These are phyloP conservation scores for Rossbeevera mucosa DNA, from an alignment of 768 basidiomycete genomes.

Conservation along the genomic window DNA sequence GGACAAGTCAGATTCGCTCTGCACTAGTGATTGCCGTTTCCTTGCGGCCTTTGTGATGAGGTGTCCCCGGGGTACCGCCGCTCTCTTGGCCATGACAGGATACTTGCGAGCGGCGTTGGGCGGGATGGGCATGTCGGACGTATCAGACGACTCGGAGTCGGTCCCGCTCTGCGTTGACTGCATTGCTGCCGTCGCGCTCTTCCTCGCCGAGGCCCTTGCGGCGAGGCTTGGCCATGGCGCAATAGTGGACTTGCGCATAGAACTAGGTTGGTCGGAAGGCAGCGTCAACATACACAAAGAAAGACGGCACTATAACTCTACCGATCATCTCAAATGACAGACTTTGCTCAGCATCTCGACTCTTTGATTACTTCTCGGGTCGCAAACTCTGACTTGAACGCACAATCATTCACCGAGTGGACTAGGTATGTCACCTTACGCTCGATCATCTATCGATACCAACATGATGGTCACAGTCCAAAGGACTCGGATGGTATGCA, in stretches of 20 bases:
- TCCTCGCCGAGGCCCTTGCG: constrained; percentile 16
- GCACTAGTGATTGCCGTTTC: background rate
- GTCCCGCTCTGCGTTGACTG: background rate
- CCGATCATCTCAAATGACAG: constrained; percentile 14
- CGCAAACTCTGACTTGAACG: constrained; percentile 10
- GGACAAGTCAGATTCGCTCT: constrained; percentile 7
- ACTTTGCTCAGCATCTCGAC: constrained; percentile 22
- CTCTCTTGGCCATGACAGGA: background rate
- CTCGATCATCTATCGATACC: constrained; percentile 11
- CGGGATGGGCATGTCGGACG: background rate
- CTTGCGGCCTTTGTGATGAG: constrained; percentile 16
- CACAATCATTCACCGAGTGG: constrained; percentile 20
- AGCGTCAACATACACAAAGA: background rate
- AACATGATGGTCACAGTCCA: constrained; percentile 12
- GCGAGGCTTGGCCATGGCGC: background rate
- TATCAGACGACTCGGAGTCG: constrained; percentile 10
- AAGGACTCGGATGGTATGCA: constrained; percentile 17
- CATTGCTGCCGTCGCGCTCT: background rate
- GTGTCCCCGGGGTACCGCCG: background rate
- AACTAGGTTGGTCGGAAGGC: constrained; percentile 7
- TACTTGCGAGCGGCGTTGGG: background rate
- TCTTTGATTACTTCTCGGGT: constrained; percentile 15
- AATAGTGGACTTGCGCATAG: constrained; percentile 3
- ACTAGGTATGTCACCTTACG: constrained; percentile 17
- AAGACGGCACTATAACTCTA: background rate